Evolutionary conservation across 345 rosid species (phyloP).

Genomic region (Crucihimalaya himalaica): DNA sequence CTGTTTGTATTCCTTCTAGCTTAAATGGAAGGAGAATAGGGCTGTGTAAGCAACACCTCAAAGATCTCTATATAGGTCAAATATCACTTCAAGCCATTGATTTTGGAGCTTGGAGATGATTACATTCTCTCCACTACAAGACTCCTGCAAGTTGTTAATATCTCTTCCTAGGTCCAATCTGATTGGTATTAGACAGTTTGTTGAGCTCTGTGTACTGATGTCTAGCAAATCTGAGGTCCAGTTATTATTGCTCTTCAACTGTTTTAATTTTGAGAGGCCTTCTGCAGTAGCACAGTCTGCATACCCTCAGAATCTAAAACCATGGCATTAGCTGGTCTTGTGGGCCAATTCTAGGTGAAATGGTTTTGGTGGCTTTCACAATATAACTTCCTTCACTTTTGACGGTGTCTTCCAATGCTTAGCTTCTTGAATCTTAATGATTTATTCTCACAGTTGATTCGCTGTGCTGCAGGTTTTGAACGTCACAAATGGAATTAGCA

Average conservation of each 20-base stretch:
- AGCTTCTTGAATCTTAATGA: constrained; percentile 8
- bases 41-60: constrained; percentile 70
- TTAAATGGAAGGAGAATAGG: constrained; percentile 79
- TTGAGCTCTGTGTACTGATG: background rate
- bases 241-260: constrained; percentile 10
- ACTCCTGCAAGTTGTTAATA: constrained; percentile 24
- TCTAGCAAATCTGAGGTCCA: constrained; percentile 16
- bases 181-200: constrained; percentile 19
- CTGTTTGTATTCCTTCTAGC: constrained; percentile 80
- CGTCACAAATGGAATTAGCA: constrained; percentile 67
- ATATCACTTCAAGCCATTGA: constrained; percentile 83
- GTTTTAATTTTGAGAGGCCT: background rate
- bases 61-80: constrained; percentile 65
- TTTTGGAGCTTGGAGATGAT: constrained; percentile 74
- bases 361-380: background rate
- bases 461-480: constrained; percentile 19
- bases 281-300: constrained; percentile 24
- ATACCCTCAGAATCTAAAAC: constrained; percentile 16
- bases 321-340: constrained; percentile 14
- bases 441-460: background rate
- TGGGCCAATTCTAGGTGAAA: constrained; percentile 20
- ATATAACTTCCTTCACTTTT: background rate
- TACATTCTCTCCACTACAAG: background rate
- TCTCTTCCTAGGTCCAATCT: background rate
- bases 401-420: constrained; percentile 1